Percentiles rank a stretch among this genome's conserved stretches.
Evolutionary conservation across 1,139 yeast species (phyloP).

Genomic region (Yamadazyma aaseri): DNA sequence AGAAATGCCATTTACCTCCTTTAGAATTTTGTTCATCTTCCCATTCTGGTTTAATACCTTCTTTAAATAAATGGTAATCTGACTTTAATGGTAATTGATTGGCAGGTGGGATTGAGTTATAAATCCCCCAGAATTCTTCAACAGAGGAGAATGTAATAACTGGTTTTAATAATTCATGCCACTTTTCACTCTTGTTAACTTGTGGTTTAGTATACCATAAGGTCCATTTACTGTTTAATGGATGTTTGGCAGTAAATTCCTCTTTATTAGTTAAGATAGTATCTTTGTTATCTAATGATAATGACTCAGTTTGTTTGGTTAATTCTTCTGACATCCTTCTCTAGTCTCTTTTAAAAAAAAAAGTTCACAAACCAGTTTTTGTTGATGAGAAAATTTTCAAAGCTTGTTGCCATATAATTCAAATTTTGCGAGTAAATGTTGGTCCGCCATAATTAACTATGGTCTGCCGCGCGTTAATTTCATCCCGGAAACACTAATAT

Average conservation of each 20-base stretch:
- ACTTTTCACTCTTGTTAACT: slow-evolving; percentile 73
- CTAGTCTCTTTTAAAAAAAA: no score
- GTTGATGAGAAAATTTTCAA: slow-evolving; percentile 18
- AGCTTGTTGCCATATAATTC: slow-evolving; percentile 2
- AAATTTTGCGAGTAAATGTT: slow-evolving; percentile 25
- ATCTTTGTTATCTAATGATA: slow-evolving; percentile 46
- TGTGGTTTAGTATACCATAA: slow-evolving; percentile 97
- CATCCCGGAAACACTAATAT: not conserved
- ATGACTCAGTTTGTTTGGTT: slow-evolving; percentile 51
- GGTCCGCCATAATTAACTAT: slow-evolving; percentile 9
- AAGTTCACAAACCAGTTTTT: slow-evolving; percentile 6
- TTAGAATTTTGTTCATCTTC: slow-evolving; percentile 84
- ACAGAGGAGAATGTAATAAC: slow-evolving; percentile 90
- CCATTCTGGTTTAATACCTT: slow-evolving; percentile 98
- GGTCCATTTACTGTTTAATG: slow-evolving; percentile 91
- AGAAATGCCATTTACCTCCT: slow-evolving; percentile 89
- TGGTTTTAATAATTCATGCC: slow-evolving; percentile 93
- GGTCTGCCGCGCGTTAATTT: not conserved
- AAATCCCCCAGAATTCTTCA: slow-evolving; percentile 99
- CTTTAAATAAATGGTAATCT: slow-evolving; percentile 93
- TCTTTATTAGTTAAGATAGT: slow-evolving; percentile 69
- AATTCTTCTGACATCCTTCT: slow-evolving; percentile 53
- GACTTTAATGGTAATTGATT: slow-evolving; percentile 88
- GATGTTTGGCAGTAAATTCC: slow-evolving; percentile 82
- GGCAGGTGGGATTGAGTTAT: slow-evolving; percentile 91